Percentiles rank a stretch among this genome's conserved stretches.
These are phyloP conservation scores for Paragyromitra xinjiangensis DNA, from an alignment of 495 filamentous ascomycete genomes.

Conservation along the genomic window DNA sequence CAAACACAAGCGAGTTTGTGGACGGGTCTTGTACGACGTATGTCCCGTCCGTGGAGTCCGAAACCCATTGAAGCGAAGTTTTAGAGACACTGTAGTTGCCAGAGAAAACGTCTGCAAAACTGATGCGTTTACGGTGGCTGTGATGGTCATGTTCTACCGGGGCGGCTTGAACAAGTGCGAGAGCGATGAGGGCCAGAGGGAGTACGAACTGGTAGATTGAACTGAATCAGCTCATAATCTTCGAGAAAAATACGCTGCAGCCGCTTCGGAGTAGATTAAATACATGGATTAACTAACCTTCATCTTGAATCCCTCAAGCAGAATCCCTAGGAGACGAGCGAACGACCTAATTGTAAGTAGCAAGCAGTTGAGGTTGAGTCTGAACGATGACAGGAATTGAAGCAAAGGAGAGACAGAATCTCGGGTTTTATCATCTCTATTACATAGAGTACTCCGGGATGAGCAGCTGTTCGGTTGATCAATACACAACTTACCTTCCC, in stretches of 20 bases:
- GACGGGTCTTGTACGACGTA: conserved; percentile 58
- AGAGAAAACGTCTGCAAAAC: conserved; percentile 61
- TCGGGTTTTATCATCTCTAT: conserved; percentile 2
- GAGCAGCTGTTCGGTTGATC: background rate
- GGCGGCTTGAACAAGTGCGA: conserved; percentile 18
- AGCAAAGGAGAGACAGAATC: conserved; percentile 4
- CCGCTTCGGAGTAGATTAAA: background rate
- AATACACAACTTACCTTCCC: conserved; percentile 33
- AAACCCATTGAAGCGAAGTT: conserved; percentile 63
- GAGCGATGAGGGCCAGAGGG: conserved; percentile 8
- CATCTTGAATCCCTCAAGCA: conserved; percentile 13
- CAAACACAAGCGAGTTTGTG: conserved; percentile 61
- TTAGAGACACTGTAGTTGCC: conserved; percentile 55
- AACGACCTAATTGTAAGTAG: conserved; percentile 13
- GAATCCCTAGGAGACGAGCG: background rate
- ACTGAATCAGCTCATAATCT: conserved; percentile 1
- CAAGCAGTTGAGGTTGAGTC: conserved; percentile 5
- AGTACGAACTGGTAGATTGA: conserved; percentile 1
- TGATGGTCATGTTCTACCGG: conserved; percentile 3
- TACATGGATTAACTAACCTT: conserved; percentile 23
- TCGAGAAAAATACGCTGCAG: background rate
- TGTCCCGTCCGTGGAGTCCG: conserved; percentile 63
- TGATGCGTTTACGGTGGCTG: conserved; percentile 57
- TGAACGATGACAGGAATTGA: background rate
- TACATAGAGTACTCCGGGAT: background rate